phyloP scores from a whole-genome alignment of 805 yeast genomes.

The Vanderwaltozyma polyspora region DNA sequence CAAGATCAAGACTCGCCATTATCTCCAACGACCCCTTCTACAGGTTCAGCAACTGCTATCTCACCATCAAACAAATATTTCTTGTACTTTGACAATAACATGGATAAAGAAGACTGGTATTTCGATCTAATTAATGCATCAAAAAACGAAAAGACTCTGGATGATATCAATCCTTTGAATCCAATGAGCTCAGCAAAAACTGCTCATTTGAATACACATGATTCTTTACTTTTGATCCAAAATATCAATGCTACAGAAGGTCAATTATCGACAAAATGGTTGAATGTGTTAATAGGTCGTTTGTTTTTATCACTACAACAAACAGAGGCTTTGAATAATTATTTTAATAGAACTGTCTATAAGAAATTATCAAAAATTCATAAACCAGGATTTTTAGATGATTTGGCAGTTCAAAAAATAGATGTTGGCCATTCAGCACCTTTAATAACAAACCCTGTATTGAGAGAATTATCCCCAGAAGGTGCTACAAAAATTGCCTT shows the following conservation, averaged over 20 bases:
- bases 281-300: slow-evolving; percentile 80
- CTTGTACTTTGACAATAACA: slow-evolving; percentile 65
- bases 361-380: slow-evolving; percentile 70
- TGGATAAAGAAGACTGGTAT: slow-evolving; percentile 89
- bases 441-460: slow-evolving; percentile 56
- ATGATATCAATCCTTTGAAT: slow-evolving; percentile 28
- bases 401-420: slow-evolving; percentile 60
- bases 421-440: slow-evolving; percentile 78
- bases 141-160: slow-evolving; percentile 26
- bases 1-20: neutral
- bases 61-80: slow-evolving; percentile 32
- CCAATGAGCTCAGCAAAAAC: slow-evolving; percentile 64
- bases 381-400: slow-evolving; percentile 80
- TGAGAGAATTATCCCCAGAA: slow-evolving; percentile 63
- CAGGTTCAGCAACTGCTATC: neutral
- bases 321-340: slow-evolving; percentile 53
- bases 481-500: slow-evolving; percentile 59
- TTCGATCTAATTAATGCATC: slow-evolving; percentile 74
- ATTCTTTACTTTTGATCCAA: slow-evolving; percentile 64
- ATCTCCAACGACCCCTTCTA: neutral
- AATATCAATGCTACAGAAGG: slow-evolving; percentile 73
- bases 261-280: slow-evolving; percentile 77
- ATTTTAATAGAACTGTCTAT: slow-evolving; percentile 47
- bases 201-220: slow-evolving; percentile 56
- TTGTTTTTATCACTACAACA: slow-evolving; percentile 65